Base-by-base conservation (phyloP, 139 green algal genomes). In the Volvox africanus region DNA sequence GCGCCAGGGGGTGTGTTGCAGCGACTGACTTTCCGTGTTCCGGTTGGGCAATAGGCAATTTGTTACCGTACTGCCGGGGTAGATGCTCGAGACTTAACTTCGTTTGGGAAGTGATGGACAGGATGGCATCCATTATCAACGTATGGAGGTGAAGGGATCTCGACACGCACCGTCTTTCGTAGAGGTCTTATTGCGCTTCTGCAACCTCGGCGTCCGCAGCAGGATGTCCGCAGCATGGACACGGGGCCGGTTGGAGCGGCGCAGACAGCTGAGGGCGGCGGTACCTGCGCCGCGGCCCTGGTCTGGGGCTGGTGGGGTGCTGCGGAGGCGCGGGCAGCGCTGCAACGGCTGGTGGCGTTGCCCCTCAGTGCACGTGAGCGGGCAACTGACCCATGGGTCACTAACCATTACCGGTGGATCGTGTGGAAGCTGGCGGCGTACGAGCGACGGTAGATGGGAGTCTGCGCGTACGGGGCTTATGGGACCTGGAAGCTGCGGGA, bases 391-490 rank as follows among this genome's bases (percentile, higher is more conserved):
- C 94, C 89, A 5, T 98, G 96, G 96, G 92, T 95, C 19, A 30
- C 30, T 30, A 97, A 98, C 88, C 93, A 96, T 75, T 96, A 90
- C 84, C 93, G 91, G 11, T 97, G 94, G 96, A 88, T 96, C 61
- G 92, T 97, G n/a, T 98, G 96, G 95, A 97, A 97, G 93, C 93
- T 97, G 71, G 94, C 96, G 37, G 73, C 87, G 1, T 94, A 95
- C 71, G 94, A 96, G 92, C 5, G 92, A 76, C 22, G 86, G 80
- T 84, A 65, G 16, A 35, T 55, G 44, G 44, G 44, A 55, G 44
- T 55, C 44, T 55, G 44, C 44, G 36, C 36, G 78, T 61, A 32
- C 61, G 76, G 65, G 21, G 65, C 2, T 73, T 24, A 73, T 73
- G 65, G 65, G 16, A 55, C 44, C 44, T 55, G 44, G 44, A 55